Base-by-base conservation (phyloP, 352 stramenopile genomes). In the Phytophthora agathidicida region DNA sequence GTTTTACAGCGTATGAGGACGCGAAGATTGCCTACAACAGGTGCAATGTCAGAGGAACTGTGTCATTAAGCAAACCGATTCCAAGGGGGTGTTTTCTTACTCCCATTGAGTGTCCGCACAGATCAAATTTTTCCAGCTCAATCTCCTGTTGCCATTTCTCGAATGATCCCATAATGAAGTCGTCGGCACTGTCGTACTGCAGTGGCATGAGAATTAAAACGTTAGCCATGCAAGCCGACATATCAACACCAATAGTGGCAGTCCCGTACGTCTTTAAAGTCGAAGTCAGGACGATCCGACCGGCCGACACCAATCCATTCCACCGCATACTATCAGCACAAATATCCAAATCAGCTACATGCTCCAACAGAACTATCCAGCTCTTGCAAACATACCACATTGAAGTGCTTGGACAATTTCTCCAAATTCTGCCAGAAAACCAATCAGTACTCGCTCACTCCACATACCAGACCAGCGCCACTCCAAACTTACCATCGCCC, bases 81-180 rank as follows among this genome's bases (percentile, higher is more conserved):
- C 26, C 36, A 37, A 13, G 31, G 11, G 28, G 3, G 7, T n/a
- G n/a, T n/a, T n/a, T n/a, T 13, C 71, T 35, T 71, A 94, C 83
- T 32, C 86, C 86, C 82, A 93, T 91, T 0, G 86, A 95, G 46
- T 95, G 86, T 6, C 66, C 86, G 14, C 74, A 88, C n/a, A 95
- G 52, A 49, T 91, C 53, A 42, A 95, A 91, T 5, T 69, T 60
- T 3, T 91, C 68, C 16, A 93, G 75, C 7, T 80, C 39, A 23
- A 95, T 78, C 43, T 91, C 80, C n/a, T 88, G 48, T 6, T 82
- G 80, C 86, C 86, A 95, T 3, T 77, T 76, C 46, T 95, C 86
- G 49, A 95, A 88, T 30, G 71, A 60, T 5, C 65, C 39, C 17
- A 95, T 58, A 23, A 93, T 74, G 47, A 91, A 93, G 2, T 83